phyloP scores from a whole-genome alignment of 1,139 yeast species.

The Blastobotrys arbuscula region DNA sequence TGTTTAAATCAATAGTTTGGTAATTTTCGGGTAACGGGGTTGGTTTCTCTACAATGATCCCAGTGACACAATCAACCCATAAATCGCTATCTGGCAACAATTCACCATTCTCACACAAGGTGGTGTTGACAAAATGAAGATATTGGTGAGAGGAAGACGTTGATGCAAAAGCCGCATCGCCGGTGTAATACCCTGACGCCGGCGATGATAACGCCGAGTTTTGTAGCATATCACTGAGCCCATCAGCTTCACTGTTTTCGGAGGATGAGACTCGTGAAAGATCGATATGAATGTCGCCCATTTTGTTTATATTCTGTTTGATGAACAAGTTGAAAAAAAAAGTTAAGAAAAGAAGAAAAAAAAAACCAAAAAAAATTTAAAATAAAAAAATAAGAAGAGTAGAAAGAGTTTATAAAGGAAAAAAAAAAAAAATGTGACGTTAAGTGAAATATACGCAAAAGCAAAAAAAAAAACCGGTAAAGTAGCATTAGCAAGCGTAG shows the following conservation, averaged over 20 bases:
- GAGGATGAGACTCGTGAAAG: slow-evolving; percentile 14
- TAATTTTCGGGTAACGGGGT: slow-evolving; percentile 18
- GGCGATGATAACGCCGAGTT: slow-evolving; percentile 17
- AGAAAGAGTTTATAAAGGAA: background rate
- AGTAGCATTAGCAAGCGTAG: too few species aligned
- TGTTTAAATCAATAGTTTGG: slow-evolving; percentile 43
- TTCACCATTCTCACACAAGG: slow-evolving; percentile 48
- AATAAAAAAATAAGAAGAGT: background rate
- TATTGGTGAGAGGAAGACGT: slow-evolving; percentile 6
- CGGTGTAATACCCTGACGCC: slow-evolving; percentile 7
- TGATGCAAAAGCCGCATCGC: slow-evolving; percentile 13
- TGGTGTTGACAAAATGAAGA: slow-evolving; percentile 44
- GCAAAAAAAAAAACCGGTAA: too few species aligned
- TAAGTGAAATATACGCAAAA: too few species aligned
- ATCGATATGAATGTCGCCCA: slow-evolving; percentile 13
- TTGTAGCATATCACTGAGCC: slow-evolving; percentile 12
- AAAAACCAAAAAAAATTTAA: background rate
- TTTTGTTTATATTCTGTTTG: background rate
- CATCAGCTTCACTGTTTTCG: slow-evolving; percentile 14
- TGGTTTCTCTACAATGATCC: slow-evolving; percentile 39
- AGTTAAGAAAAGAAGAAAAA: background rate
- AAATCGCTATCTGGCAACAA: slow-evolving; percentile 40
- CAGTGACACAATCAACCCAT: slow-evolving; percentile 43
- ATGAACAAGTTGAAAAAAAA: background rate
- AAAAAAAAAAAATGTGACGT: background rate